Evolutionary conservation across 148 eudicot species (phyloP), one percentile per base, ranked within the genome.

Genomic region (Rhododendron mucronatum): DNA sequence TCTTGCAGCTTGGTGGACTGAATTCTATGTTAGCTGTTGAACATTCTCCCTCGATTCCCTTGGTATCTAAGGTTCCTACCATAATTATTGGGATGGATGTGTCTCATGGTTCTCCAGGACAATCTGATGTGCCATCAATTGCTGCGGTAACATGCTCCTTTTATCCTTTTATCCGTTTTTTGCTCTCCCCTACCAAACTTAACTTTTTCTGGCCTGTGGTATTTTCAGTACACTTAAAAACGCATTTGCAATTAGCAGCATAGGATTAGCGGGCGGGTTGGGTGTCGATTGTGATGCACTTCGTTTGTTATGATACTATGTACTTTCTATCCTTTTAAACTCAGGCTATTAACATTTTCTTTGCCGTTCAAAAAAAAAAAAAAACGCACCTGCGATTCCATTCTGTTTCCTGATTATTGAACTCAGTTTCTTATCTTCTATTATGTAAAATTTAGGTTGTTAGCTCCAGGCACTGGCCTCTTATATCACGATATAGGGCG

Each of bases 81-180:
- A 86, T 95, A 30, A 95, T 94, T 69, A 86, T 95, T 51, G 98
- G 96, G 3, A 93, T 95, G 94, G 93, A 93, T 84, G 98, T 95
- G 15, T 94, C 96, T 9, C 96, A 94, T 84, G 94, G 95, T 75
- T 92, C 96, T 71, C 94, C 98, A 12, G 96, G 95, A 44, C 95
- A 90, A 78, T 91, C 93, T 84, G 96, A 95, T 86, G 84, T 94
- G 3, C 96, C 98, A 39, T 95, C 98, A 28, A 93, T 95, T 94
- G 98, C 98, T 84, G 96, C 98, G 75, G 98, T 95, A 93, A 48
- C 21, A 39, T 55, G 71, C 73, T 83, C n/a, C n/a, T n/a, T n/a
- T n/a, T n/a, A n/a, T 3, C 55, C 74, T 55, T 83, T 63, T 41
- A 10, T 33, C 33, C 0, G 28, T 78, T 20, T 80, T 2, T 2